Base-by-base conservation (phyloP, 2,329 filamentous ascomycete genomes). In the Colletotrichum filicis region DNA sequence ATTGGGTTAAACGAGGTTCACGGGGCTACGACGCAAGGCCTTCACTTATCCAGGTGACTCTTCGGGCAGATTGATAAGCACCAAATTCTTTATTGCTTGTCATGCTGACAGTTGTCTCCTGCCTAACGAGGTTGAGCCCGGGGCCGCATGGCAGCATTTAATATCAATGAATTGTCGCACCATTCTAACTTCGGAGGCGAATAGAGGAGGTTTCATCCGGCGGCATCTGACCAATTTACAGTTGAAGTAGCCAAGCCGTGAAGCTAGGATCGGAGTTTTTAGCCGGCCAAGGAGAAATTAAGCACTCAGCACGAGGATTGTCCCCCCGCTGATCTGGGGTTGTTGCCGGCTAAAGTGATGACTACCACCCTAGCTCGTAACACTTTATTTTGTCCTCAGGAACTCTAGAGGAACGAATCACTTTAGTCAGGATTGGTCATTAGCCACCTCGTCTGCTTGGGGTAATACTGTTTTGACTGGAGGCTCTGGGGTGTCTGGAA, bases 281-380 rank as follows among this genome's bases (percentile, higher is more conserved):
- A 57, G 35, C 68, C 57, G 19, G 61, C 46, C 68, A 46, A 71
- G 57, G 42, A 60, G 52, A 53, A 35, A 49, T 62, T 26, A 49
- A 63, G 68, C 42, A 49, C 57, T 32, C 30, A 53, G 65, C 35
- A 58, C 35, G 35, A 49, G 57, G 56, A 57, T 28, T 37, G 62
- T 19, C 35, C 14, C 52, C 14, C n/a, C 28, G 42, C 30, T 52
- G 8, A 62, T 66, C 56, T 62, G 62, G 52, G 49, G 19, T 59
- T 46, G 16, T 16, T 28, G 24, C 60, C 66, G 71, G 66, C 46
- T 70, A 73, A 73, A 60, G 22, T 53, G 30, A 35, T 9, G 5
- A 35, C 35, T 30, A 11, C 32, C 11, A 64, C 56, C n/a, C 22
- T 46, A 16, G 37, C 16, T n/a, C 12, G 28, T 28, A 42, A 67